Base-by-base conservation (phyloP, 139 green algal genomes). In the Astrephomene gubernaculifera region DNA sequence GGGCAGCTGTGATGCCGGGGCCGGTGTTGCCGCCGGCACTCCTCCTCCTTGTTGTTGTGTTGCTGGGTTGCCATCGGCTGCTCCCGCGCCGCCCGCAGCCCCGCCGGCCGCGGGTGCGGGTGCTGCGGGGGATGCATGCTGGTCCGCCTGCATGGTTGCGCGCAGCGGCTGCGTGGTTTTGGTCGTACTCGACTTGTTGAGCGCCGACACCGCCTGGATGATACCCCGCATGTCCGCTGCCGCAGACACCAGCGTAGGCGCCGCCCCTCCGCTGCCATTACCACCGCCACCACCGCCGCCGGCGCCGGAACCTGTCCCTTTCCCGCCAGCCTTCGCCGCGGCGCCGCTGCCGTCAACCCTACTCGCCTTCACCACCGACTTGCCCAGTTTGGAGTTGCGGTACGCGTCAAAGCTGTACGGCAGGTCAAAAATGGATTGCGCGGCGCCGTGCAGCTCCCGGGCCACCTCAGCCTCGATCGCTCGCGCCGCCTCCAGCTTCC, bases 181-280 rank as follows among this genome's bases (percentile, higher is more conserved):
- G 9, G 21, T 33, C 1, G 53, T 25, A 38, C 35, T 54, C 8
- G 39, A 22, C 41, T 75, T 39, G 41, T 75, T 75, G 38, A 75
- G 39, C 21, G 38, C 38, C 68, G 52, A 57, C 38, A 75, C 53
- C 9, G 33, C 68, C 21, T 22, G 10, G 38, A 75, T 39, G 68
- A 75, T 75, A 22, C 68, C 68, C 38, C 33, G n/a, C 38, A 75
- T 57, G 41, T 75, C 68, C 38, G 39, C 38, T 21, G 68, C 68
- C 12, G 53, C 68, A 21, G 39, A 33, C 38, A 39, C 68, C 68
- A 75, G 38, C 41, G 38, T 7, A 24, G 39, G 38, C 68, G 22
- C 36, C 67, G 17, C 36, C 19, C 22, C n/a, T n/a, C n/a, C n/a
- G n/a, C n/a, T n/a, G n/a, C n/a, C n/a, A n/a, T n/a, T n/a, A n/a